Conservation (phyloP, 139 green algal genomes). For the Picochlorum sp. region DNA sequence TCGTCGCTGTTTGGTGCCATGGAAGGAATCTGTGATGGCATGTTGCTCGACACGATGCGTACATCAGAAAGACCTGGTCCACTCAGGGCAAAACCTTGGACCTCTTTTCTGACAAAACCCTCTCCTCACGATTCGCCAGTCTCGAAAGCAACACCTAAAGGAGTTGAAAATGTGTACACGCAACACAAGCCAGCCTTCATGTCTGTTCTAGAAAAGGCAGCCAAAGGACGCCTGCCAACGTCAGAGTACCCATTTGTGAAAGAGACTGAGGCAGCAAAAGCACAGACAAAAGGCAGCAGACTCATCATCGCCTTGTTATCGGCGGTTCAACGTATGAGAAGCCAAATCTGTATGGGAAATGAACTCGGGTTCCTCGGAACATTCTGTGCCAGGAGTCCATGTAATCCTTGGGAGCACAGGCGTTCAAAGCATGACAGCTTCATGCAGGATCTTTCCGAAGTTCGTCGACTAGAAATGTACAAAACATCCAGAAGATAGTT, state of each 20-base stretch:
- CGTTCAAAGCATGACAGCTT: conserved; percentile 68
- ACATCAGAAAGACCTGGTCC: conserved; percentile 41
- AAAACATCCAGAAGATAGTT: not conserved
- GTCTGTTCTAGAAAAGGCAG: conserved; percentile 63
- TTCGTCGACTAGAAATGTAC: conserved; percentile 24
- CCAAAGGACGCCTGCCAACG: conserved; percentile 55
- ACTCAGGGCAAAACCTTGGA: conserved; percentile 56
- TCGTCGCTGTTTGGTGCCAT: conserved; percentile 15
- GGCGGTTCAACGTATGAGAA: conserved; percentile 96
- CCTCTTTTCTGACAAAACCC: conserved; percentile 69
- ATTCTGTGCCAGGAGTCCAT: conserved; percentile 34
- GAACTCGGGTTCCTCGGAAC: conserved; percentile 49
- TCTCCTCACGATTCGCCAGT: conserved; percentile 38
- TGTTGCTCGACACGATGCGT: conserved; percentile 34
- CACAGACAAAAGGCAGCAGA: conserved; percentile 31
- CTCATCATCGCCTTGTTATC: conserved; percentile 86
- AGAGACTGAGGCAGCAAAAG: not conserved
- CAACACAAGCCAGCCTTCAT: conserved; percentile 83
- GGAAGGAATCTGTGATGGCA: conserved; percentile 3
- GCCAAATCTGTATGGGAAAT: conserved; percentile 62
- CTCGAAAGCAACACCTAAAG: conserved; percentile 66
- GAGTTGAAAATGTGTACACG: conserved; percentile 93
- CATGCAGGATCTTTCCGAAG: conserved; percentile 37
- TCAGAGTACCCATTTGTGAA: conserved; percentile 63
- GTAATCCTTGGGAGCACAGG: conserved; percentile 79